These are phyloP conservation scores for Knoxia roxburghii DNA, from an alignment of 257 asterid species.

Conservation along the genomic window DNA sequence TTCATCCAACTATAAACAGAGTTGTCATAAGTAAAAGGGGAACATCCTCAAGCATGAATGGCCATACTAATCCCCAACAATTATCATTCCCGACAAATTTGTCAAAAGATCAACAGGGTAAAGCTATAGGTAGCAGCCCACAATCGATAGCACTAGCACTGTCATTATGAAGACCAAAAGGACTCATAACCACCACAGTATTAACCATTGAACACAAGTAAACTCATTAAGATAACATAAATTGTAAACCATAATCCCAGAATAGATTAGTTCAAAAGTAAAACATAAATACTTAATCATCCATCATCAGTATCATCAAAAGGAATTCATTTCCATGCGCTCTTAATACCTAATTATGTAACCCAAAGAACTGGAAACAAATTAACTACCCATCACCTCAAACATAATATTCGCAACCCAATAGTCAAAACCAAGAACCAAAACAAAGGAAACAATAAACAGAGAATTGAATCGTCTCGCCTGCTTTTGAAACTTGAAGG, in stretches of 20 bases:
- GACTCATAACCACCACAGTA: slow-evolving; percentile 4
- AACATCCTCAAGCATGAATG: slow-evolving; percentile 8
- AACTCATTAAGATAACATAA: slow-evolving; percentile 5
- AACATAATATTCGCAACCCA: neutral
- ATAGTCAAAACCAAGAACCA: neutral
- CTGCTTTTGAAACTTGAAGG: slow-evolving; percentile 17
- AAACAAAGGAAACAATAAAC: neutral
- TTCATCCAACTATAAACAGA: neutral
- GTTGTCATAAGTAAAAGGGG: neutral
- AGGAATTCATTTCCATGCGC: neutral
- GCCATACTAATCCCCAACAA: slow-evolving; percentile 5
- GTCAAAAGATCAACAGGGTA: slow-evolving; percentile 11
- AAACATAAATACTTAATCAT: slow-evolving; percentile 28
- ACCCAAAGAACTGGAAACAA: neutral
- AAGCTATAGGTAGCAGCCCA: slow-evolving; percentile 12
- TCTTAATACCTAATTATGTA: neutral
- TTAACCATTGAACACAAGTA: neutral
- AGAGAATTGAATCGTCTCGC: slow-evolving; percentile 1
- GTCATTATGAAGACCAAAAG: slow-evolving; percentile 12
- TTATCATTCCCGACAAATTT: slow-evolving; percentile 15
- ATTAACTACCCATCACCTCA: neutral
- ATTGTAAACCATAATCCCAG: neutral
- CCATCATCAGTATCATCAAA: slow-evolving; percentile 7
- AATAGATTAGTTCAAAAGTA: slow-evolving; percentile 4
- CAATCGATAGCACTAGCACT: slow-evolving; percentile 7